Percentiles rank a stretch among this genome's conserved stretches.
Evolutionary conservation across 148 eudicot genomes (phyloP).

Genomic region (Chenopodium berlandieri): DNA sequence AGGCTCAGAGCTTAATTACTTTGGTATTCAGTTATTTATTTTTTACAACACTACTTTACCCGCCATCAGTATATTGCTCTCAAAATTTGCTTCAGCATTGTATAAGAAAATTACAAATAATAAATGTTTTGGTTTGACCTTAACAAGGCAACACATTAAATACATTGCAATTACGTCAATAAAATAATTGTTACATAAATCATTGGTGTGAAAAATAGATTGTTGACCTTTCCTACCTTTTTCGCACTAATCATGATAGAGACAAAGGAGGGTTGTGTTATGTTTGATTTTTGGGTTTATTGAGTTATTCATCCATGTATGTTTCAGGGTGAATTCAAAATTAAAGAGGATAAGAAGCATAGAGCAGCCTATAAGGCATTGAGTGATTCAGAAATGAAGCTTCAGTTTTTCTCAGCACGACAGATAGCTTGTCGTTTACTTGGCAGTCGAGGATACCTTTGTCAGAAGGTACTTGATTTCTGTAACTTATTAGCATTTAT

Average conservation of each 20-base stretch:
- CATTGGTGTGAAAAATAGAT: neutral
- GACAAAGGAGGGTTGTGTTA: neutral
- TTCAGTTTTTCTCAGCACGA: constrained; percentile 84
- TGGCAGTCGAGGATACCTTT: constrained; percentile 93
- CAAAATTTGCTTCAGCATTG: neutral
- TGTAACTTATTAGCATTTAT: neutral
- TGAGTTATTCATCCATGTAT: neutral
- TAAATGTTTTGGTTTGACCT: neutral
- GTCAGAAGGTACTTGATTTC: constrained; percentile 67
- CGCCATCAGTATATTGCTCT: neutral
- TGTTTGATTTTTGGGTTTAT: neutral
- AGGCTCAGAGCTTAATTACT: neutral
- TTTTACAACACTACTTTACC: neutral
- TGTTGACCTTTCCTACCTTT: neutral
- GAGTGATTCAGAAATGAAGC: constrained; percentile 63
- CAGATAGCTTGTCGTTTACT: constrained; percentile 97
- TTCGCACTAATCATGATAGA: neutral
- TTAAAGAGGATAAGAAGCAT: constrained; percentile 84
- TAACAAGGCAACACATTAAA: neutral
- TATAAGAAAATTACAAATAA: neutral
- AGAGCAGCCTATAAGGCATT: constrained; percentile 72
- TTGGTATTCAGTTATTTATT: neutral
- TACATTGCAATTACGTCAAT: neutral
- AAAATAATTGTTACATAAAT: neutral
- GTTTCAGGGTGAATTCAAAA: constrained; percentile 81